phyloP scores from a whole-genome alignment of 805 yeast species.

The Sporopachydermia lactativora region DNA sequence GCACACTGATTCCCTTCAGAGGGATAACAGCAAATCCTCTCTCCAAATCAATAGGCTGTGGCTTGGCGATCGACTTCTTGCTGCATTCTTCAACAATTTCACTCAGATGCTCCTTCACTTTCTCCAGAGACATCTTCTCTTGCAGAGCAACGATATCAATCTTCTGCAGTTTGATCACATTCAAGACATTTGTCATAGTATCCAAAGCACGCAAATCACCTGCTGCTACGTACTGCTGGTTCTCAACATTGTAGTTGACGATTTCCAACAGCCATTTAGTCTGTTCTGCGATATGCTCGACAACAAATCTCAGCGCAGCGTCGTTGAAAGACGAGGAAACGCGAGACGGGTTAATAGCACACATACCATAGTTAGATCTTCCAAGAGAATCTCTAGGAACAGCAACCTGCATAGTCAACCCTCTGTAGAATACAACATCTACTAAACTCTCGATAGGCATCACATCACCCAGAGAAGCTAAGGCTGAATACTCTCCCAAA shows the following conservation, averaged over 20 bases:
- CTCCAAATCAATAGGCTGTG: conserved; percentile 93
- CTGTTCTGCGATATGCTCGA: conserved; percentile 68
- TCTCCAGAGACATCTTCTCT: conserved; percentile 68
- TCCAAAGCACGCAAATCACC: conserved; percentile 96
- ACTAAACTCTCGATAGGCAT: conserved; percentile 97
- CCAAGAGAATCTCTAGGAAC: conserved; percentile 95
- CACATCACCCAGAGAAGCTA: conserved; percentile 93
- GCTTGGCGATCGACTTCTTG: conserved; percentile 68
- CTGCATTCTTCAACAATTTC: conserved; percentile 84
- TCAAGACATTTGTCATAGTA: conserved; percentile 82
- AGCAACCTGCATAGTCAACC: conserved; percentile 99
- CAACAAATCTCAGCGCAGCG: conserved; percentile 88
- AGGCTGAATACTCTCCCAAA: conserved; percentile 96
- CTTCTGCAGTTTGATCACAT: conserved; percentile 87
- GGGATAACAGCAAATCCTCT: conserved; percentile 99
- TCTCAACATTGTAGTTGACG: conserved; percentile 96
- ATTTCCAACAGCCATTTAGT: conserved; percentile 94
- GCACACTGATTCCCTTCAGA: conserved; percentile 97
- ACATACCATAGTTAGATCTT: conserved; percentile 98
- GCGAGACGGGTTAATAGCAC: conserved; percentile 96
- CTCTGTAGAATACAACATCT: conserved; percentile 97
- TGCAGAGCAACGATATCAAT: conserved; percentile 82
- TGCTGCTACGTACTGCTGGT: conserved; percentile 96
- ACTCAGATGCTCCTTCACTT: conserved; percentile 75
- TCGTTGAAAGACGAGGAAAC: conserved; percentile 80